Conservation (phyloP, 2,329 filamentous ascomycete genomes). For the Cylindrodendrum hubeiense region DNA sequence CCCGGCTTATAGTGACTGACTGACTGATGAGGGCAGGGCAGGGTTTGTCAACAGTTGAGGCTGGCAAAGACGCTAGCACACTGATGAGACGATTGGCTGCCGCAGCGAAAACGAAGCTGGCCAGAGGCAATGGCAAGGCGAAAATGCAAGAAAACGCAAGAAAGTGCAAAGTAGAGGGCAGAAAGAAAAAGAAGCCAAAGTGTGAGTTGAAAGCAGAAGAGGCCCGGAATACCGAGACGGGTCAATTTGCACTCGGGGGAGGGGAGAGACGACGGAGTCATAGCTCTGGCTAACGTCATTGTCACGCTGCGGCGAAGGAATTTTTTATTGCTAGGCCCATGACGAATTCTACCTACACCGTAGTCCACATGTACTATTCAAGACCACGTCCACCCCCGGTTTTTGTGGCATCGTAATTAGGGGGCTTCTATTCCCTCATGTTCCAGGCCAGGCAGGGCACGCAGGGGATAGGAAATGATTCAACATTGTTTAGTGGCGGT, state of each 20-base stretch:
- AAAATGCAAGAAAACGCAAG: not conserved
- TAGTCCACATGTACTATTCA: not conserved
- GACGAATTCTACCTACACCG: not conserved
- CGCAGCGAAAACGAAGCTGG: too few species aligned
- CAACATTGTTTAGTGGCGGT: not conserved
- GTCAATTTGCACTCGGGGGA: not conserved
- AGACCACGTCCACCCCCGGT: not conserved
- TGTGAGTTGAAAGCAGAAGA: not conserved
- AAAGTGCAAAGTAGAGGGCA: not conserved
- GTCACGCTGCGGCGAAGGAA: not conserved
- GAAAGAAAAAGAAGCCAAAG: not conserved
- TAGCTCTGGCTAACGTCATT: not conserved
- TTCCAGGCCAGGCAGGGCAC: not conserved
- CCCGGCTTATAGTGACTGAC: too few species aligned
- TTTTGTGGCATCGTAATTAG: not conserved
- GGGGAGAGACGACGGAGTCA: not conserved
- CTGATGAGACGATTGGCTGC: too few species aligned
- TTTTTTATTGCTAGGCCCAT: not conserved
- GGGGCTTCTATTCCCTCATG: not conserved
- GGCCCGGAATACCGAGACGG: not conserved
- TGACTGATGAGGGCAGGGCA: too few species aligned
- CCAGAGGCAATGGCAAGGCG: not conserved
- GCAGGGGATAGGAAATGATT: not conserved
- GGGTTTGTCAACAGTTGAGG: too few species aligned
- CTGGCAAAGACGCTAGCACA: too few species aligned